Conservation (phyloP, 148 eudicot species). For the Dysphania ambrosioides region DNA sequence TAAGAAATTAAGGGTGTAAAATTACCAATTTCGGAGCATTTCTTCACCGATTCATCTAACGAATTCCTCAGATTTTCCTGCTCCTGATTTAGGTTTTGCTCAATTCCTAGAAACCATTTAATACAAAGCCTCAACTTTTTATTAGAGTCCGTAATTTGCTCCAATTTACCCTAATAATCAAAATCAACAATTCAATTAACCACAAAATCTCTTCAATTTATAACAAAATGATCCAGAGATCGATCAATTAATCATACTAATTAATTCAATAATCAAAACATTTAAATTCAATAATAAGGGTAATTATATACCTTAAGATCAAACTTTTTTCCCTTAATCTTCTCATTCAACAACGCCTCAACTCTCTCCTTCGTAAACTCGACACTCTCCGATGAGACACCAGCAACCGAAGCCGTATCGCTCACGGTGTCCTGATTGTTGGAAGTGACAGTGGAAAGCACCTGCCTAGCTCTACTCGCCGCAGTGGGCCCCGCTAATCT, state of each 20-base stretch:
- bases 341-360: conserved; percentile 71
- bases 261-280: not conserved
- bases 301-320: conserved; percentile 50
- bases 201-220: not conserved
- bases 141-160: conserved; percentile 47
- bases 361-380: conserved; percentile 63
- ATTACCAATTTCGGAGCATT: conserved; percentile 46
- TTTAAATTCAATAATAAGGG: not conserved
- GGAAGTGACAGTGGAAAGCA: conserved; percentile 33
- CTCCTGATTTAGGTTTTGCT: conserved; percentile 41
- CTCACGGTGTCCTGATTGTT: conserved; percentile 33
- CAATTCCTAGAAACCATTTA: conserved; percentile 66
- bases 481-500: conserved; percentile 39
- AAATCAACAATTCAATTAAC: not conserved
- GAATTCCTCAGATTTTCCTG: conserved; percentile 38
- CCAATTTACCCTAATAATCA: conserved; percentile 52
- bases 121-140: conserved; percentile 53
- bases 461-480: conserved; percentile 42
- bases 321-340: conserved; percentile 54
- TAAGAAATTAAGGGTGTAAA: too few relatives aligned
- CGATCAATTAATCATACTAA: not conserved
- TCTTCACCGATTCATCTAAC: conserved; percentile 42
- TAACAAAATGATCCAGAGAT: not conserved
- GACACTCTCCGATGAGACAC: conserved; percentile 35
- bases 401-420: conserved; percentile 27